These are phyloP conservation scores for Exophiala sp. DNA, from an alignment of 2,329 filamentous ascomycete species.

Conservation along the genomic window DNA sequence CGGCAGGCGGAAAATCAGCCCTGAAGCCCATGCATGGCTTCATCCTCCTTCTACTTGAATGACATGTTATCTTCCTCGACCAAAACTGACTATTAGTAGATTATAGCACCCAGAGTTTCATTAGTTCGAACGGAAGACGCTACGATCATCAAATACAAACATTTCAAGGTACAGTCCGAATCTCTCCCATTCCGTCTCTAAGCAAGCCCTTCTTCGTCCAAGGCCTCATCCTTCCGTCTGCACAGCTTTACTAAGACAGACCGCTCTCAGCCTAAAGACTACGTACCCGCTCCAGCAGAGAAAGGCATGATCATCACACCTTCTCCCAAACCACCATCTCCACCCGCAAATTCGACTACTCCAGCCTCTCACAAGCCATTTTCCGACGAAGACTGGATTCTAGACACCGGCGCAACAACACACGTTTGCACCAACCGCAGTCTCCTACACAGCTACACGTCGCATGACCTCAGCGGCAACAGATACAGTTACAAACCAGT, in stretches of 20 bases:
- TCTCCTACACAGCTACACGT: constrained; percentile 13
- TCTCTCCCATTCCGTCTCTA: background rate
- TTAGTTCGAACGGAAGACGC: constrained; percentile 8
- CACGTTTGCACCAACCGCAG: constrained; percentile 16
- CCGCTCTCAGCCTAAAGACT: background rate
- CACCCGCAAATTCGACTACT: background rate
- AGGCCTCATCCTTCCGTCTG: background rate
- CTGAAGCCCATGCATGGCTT: background rate
- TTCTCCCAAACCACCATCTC: background rate
- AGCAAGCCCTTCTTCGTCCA: background rate
- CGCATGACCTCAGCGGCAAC: constrained; percentile 8
- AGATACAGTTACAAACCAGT: constrained; percentile 2
- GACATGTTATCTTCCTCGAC: background rate
- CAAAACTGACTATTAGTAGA: background rate
- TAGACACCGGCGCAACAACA: constrained; percentile 19
- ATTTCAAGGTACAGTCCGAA: constrained; percentile 7
- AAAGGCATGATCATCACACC: constrained; percentile 8
- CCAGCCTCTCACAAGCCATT: constrained; percentile 5
- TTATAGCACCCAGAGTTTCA: constrained; percentile 10
- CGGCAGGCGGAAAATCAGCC: no score
- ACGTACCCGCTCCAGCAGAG: constrained; percentile 6
- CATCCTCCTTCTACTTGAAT: background rate
- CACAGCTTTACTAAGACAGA: background rate
- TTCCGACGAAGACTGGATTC: constrained; percentile 13
- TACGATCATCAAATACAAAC: constrained; percentile 16